Base-by-base conservation (phyloP, 2,329 filamentous ascomycete species). In the Cercospora sp. region DNA sequence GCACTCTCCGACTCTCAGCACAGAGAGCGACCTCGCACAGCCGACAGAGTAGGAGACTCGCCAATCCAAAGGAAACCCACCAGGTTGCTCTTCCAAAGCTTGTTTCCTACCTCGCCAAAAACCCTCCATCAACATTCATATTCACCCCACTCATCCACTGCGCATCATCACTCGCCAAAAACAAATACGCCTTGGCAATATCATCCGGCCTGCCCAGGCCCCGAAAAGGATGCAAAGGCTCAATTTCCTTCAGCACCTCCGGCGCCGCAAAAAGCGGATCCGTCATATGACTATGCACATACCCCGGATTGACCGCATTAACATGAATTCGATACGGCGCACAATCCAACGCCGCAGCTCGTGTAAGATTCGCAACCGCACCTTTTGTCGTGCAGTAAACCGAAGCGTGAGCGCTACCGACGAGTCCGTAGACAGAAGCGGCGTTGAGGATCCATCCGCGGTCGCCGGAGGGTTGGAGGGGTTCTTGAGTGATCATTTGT, bases 401-500 rank as follows among this genome's bases (percentile, higher is more conserved):
- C 1, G 66, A 53, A 9, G 63, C 60, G 12, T 30, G 31, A 8
- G 66, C 20, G 1, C 57, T 64, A n/a, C 70, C 82, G 0, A 83
- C 77, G 0, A 83, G 60, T 0, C 83, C 83, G 59, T 78, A 77
- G 10, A 84, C 79, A 3, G 79, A 82, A 0, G 82, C 78, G 0
- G 83, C 80, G 63, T 85, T 85, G 28, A 85, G 78, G 60, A 85
- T 84, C 80, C 82, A 84, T 1, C 83, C 84, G 33, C 82, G 69
- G 48, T 83, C 80, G 16, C 82, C 81, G 1, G 69, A 74, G 3
- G 64, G 20, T 5, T 30, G 36, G 1, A 78, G 74, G 1, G 77
- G 79, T 0, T 81, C 77, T 69, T 88, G 86, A 3, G 76, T 75
- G 23, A 85, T 76, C 83, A 87, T 86, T 69, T 86, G 84, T 0